Conservation (phyloP, 495 filamentous ascomycete species). For the Daldinia decipiens region DNA sequence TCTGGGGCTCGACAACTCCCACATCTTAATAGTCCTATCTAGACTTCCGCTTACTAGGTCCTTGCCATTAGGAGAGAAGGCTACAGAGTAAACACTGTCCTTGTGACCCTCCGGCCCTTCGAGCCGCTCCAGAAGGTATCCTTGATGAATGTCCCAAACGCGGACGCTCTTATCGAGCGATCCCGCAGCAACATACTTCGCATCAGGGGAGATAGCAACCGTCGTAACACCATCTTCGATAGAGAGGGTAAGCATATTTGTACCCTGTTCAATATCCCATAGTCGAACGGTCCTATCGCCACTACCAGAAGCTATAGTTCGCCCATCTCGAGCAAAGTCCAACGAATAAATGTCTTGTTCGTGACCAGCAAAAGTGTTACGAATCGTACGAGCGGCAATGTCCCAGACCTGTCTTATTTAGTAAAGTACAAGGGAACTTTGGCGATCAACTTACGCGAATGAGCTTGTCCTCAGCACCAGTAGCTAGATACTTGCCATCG, state of each 20-base stretch:
- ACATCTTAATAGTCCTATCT: slow-evolving; percentile 96
- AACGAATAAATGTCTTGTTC: slow-evolving; percentile 96
- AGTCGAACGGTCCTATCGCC: slow-evolving; percentile 89
- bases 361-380: slow-evolving; percentile 83
- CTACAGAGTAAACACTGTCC: slow-evolving; percentile 92
- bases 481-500: slow-evolving; percentile 87
- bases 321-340: slow-evolving; percentile 87
- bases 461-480: slow-evolving; percentile 90
- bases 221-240: slow-evolving; percentile 94
- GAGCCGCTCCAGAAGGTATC: slow-evolving; percentile 83
- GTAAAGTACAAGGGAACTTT: slow-evolving; percentile 13
- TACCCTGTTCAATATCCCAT: slow-evolving; percentile 84
- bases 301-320: slow-evolving; percentile 87
- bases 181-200: slow-evolving; percentile 85
- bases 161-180: slow-evolving; percentile 91
- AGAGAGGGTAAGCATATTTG: slow-evolving; percentile 77
- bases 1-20: slow-evolving; percentile 80
- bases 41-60: slow-evolving; percentile 89
- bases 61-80: slow-evolving; percentile 87
- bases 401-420: slow-evolving; percentile 79
- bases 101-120: slow-evolving; percentile 89
- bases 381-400: slow-evolving; percentile 77
- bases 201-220: slow-evolving; percentile 90
- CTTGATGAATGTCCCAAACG: slow-evolving; percentile 85
- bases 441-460: slow-evolving; percentile 73